A percentile compares a stretch with the other conserved stretches of the same genome.
phyloP scores from a whole-genome alignment of 202 grass and related monocot species.

The Alloteropsis angusta region DNA sequence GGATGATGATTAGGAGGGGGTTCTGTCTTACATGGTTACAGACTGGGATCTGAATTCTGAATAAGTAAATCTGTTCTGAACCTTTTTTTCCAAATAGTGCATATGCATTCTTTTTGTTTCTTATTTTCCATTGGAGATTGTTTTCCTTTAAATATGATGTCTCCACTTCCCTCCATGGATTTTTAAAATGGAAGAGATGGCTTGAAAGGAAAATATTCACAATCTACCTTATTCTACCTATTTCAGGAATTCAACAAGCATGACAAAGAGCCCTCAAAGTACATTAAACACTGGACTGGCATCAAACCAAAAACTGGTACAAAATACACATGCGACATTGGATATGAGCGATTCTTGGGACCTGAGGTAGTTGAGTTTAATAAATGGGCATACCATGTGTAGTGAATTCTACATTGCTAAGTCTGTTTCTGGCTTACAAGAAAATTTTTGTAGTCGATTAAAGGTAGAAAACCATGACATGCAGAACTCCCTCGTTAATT shows the following conservation, averaged over 20 bases:
- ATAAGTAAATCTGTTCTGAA: neutral
- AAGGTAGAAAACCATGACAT: neutral
- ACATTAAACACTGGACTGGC: slow-evolving; percentile 73
- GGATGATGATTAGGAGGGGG: neutral
- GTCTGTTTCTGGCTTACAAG: neutral
- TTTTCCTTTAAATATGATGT: slow-evolving; percentile 2
- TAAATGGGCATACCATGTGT: neutral
- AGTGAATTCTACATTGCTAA: neutral
- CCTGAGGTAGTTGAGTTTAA: slow-evolving; percentile 61
- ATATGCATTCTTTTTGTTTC: neutral
- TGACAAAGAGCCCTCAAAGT: slow-evolving; percentile 85
- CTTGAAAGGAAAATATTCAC: neutral
- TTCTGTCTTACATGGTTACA: neutral
- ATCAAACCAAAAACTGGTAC: slow-evolving; percentile 80
- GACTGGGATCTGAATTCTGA: neutral
- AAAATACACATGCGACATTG: slow-evolving; percentile 76
- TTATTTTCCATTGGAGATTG: neutral
- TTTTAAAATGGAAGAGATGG: neutral
- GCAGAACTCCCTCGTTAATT: neutral
- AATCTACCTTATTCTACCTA: neutral
- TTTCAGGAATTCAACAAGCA: slow-evolving; percentile 99
- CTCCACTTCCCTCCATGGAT: neutral
- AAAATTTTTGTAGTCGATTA: neutral
- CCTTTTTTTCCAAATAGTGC: neutral
- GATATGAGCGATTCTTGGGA: slow-evolving; percentile 96